Evolutionary conservation across 495 filamentous ascomycete genomes (phyloP).

Genomic region (Aspergillus saccharolyticus): DNA sequence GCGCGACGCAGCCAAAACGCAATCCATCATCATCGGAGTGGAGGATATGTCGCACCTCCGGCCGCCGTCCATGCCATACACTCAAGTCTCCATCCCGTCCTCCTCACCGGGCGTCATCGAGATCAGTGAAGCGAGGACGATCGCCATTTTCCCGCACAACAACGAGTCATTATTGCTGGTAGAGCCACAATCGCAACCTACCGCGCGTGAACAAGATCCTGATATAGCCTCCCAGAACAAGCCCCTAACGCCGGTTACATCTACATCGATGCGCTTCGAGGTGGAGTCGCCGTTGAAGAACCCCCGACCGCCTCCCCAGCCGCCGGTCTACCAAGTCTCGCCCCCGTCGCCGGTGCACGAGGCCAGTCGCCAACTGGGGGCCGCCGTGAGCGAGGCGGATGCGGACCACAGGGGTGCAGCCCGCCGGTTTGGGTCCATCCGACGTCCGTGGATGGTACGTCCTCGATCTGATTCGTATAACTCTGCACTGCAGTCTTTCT

Average conservation of each 20-base stretch:
- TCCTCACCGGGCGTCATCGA: slow-evolving; percentile 49
- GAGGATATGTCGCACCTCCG: slow-evolving; percentile 37
- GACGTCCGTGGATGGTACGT: slow-evolving; percentile 53
- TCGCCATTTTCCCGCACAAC: slow-evolving; percentile 81
- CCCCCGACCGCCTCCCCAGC: slow-evolving; percentile 64
- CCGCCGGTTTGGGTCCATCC: slow-evolving; percentile 48
- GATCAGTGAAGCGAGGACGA: slow-evolving; percentile 69
- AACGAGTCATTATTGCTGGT: slow-evolving; percentile 78
- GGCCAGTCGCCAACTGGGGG: slow-evolving; percentile 34
- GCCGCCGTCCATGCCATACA: slow-evolving; percentile 43
- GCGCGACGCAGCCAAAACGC: slow-evolving; percentile 21
- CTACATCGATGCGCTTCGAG: slow-evolving; percentile 34
- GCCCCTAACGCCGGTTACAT: slow-evolving; percentile 35
- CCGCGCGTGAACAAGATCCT: slow-evolving; percentile 18
- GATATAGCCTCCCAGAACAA: slow-evolving; percentile 21
- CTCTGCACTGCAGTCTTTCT: slow-evolving; percentile 37
- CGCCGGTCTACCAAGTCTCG: slow-evolving; percentile 68
- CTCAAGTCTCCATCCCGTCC: slow-evolving; percentile 45
- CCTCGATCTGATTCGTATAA: slow-evolving; percentile 52
- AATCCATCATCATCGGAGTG: slow-evolving; percentile 26
- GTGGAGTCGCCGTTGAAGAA: slow-evolving; percentile 70
- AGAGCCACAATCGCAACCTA: slow-evolving; percentile 53
- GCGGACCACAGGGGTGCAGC: slow-evolving; percentile 38
- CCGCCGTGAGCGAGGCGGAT: slow-evolving; percentile 38
- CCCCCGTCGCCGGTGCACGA: slow-evolving; percentile 66